These are phyloP conservation scores for Nannizzia gypsea DNA, from an alignment of 2,329 filamentous ascomycete genomes.

Conservation along the genomic window DNA sequence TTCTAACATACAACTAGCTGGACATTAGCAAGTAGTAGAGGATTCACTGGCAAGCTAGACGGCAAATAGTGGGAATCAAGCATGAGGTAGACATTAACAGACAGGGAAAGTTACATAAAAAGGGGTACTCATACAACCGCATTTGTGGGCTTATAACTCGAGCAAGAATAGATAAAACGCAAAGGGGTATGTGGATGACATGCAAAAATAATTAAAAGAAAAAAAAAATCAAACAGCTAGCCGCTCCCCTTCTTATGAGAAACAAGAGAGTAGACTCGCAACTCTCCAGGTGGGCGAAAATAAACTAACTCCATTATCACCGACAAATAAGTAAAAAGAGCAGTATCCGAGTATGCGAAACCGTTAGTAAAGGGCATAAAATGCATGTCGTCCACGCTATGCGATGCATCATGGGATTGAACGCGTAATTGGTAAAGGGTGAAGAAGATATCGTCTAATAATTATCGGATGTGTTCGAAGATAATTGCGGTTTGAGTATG, in stretches of 20 bases:
- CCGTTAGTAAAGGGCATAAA: neutral
- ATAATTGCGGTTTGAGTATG: neutral
- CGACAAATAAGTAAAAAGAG: neutral
- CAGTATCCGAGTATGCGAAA: conserved; percentile 5
- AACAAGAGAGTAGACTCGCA: neutral
- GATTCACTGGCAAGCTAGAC: neutral
- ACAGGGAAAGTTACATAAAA: neutral
- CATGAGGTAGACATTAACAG: neutral
- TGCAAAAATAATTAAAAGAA: neutral
- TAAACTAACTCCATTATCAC: neutral
- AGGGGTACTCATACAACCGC: neutral
- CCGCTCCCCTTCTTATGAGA: neutral
- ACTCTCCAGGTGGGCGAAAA: neutral
- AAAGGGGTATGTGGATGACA: neutral
- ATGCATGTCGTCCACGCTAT: conserved; percentile 5
- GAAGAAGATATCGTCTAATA: neutral
- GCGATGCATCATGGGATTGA: conserved; percentile 1
- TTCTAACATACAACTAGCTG: neutral
- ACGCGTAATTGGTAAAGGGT: conserved; percentile 15
- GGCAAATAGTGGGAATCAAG: neutral
- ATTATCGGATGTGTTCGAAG: neutral
- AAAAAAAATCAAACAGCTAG: neutral
- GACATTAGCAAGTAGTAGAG: neutral
- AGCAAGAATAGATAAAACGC: neutral
- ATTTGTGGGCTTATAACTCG: neutral